A percentile compares a stretch with the other conserved stretches of the same genome.
Conservation (phyloP, 129 eudicot genomes). For the Silybum marianum region DNA sequence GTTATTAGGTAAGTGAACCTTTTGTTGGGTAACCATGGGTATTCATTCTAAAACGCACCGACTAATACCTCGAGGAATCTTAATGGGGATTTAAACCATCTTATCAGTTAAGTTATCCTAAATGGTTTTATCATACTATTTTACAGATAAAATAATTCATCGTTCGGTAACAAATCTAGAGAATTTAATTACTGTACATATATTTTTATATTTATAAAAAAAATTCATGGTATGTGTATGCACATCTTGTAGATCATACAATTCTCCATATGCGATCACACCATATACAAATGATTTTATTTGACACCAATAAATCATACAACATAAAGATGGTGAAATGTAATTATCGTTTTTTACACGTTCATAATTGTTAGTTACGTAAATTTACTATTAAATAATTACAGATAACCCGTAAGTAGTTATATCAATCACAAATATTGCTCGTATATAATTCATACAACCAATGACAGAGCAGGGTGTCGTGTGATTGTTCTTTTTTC, state of each 20-base stretch:
- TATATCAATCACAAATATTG: not conserved
- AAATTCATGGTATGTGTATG: not conserved
- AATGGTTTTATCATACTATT: not conserved
- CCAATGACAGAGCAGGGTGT: not conserved
- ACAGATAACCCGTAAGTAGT: not conserved
- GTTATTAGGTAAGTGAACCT: not conserved
- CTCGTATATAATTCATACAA: not conserved
- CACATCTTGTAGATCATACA: not conserved
- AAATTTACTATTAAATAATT: not conserved
- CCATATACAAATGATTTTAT: not conserved
- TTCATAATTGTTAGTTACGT: not conserved
- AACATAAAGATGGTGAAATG: not conserved
- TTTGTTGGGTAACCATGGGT: too few species aligned
- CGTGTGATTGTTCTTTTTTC: not conserved
- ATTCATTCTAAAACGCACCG: too few species aligned
- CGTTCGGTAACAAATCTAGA: not conserved
- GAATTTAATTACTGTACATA: not conserved
- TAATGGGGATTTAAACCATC: not conserved
- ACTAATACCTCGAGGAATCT: too few species aligned
- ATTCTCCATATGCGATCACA: not conserved
- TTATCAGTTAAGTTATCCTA: not conserved
- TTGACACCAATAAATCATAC: not conserved
- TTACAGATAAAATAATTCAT: not conserved
- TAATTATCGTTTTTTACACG: not conserved
- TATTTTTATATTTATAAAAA: not conserved